phyloP scores from a whole-genome alignment of 2,329 filamentous ascomycete genomes.

The Calonectria ilicicola region DNA sequence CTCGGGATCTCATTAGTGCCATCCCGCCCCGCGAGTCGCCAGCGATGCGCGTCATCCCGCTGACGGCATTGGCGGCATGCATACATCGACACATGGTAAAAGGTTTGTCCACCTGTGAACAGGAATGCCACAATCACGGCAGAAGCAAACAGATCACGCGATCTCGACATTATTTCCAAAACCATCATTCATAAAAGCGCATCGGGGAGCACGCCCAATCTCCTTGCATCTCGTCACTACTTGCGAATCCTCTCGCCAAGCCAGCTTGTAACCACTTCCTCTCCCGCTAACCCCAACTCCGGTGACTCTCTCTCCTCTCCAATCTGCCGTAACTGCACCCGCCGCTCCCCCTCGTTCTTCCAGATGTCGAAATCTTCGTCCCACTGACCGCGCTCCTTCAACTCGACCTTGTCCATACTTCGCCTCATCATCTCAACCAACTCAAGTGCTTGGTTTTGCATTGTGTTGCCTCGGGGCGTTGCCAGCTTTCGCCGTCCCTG shows the following conservation, averaged over 20 bases:
- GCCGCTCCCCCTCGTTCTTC: conserved; percentile 48
- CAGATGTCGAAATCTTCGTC: conserved; percentile 52
- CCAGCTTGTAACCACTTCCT: conserved; percentile 49
- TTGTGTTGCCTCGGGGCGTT: conserved; percentile 53
- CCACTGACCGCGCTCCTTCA: conserved; percentile 56
- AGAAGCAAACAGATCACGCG: background rate
- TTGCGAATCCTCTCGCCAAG: conserved; percentile 35
- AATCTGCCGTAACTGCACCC: conserved; percentile 54
- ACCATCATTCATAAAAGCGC: background rate
- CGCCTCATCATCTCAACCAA: conserved; percentile 61
- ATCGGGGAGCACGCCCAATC: background rate
- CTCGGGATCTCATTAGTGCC: conserved; percentile 30
- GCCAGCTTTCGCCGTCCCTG: conserved; percentile 31
- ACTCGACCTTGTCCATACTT: conserved; percentile 60
- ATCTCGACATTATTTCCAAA: background rate
- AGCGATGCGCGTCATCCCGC: conserved; percentile 1
- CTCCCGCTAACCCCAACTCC: conserved; percentile 44
- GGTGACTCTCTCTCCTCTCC: conserved; percentile 45
- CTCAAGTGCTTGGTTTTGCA: conserved; percentile 59
- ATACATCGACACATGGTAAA: background rate
- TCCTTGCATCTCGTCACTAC: background rate
- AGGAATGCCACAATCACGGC: background rate
- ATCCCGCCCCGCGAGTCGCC: conserved; percentile 11
- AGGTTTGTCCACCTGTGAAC: background rate
- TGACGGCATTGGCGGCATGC: conserved; percentile 6